phyloP scores from a whole-genome alignment of 2,329 filamentous ascomycete genomes.

The Exophiala calicioides region DNA sequence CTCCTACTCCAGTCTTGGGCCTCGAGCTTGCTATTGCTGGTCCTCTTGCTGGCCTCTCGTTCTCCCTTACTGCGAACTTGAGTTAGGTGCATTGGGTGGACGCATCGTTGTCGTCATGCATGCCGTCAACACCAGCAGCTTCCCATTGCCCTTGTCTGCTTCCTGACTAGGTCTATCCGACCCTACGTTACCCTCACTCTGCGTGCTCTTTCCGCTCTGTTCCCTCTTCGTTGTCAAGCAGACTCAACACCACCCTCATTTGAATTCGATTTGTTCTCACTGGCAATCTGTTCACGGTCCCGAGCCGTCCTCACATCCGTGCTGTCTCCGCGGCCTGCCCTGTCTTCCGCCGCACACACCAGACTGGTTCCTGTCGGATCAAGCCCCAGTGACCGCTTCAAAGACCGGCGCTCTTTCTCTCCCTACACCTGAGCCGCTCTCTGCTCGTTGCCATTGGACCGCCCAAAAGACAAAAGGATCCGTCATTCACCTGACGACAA shows the following conservation, averaged over 20 bases:
- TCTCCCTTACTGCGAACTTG: background rate
- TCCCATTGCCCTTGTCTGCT: conserved; percentile 9
- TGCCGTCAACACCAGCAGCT: conserved; percentile 13
- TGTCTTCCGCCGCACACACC: too few relatives aligned
- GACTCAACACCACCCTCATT: too few relatives aligned
- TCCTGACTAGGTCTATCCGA: conserved; percentile 9
- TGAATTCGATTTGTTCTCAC: conserved; percentile 16
- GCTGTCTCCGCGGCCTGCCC: too few relatives aligned
- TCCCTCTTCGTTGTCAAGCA: too few relatives aligned
- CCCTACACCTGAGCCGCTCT: too few relatives aligned
- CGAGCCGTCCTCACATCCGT: too few relatives aligned
- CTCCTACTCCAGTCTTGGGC: conserved; percentile 12
- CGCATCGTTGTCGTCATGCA: conserved; percentile 21
- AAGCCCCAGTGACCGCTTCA: too few relatives aligned
- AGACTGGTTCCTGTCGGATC: background rate
- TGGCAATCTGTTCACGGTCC: conserved; percentile 1
- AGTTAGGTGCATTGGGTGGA: conserved; percentile 11
- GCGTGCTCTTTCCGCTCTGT: too few relatives aligned
- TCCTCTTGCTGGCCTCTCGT: background rate
- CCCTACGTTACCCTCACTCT: conserved; percentile 6
- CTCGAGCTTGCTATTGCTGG: conserved; percentile 1
- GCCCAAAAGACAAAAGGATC: background rate
- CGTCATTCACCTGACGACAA: conserved; percentile 22
- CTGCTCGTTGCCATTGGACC: background rate
- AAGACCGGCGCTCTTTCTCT: too few relatives aligned